Base-by-base conservation (phyloP, 2,329 filamentous ascomycete species). In the Colletotrichum orchidophilum region DNA sequence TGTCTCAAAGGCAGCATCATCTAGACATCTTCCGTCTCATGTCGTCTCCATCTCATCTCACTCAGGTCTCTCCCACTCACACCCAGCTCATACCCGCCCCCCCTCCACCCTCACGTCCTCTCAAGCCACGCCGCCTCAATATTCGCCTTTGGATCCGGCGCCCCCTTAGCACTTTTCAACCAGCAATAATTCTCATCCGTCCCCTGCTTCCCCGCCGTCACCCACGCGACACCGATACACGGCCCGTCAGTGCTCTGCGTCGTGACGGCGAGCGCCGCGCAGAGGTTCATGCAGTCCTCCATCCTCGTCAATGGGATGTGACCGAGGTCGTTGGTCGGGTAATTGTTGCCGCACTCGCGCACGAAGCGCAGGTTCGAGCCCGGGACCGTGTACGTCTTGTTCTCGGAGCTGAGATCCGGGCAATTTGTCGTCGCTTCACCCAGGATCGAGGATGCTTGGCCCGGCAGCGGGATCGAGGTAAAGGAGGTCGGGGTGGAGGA, bases 281-380 rank as follows among this genome's bases (percentile, higher is more conserved):
- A 77, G 24, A 76, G 69, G 39, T 63, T 58, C 12, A 77, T 63
- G 71, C 75, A 77, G 64, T 76, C 75, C 18, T 58, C 60, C 73
- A 77, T 77, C 27, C 63, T 62, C 4, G 72, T 35, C 58, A 74
- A 60, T 33, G 75, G 75, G n/a, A 76, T 61, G 6, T 57, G 12
- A 18, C 70, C 75, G 42, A 76, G 50, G 63, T 77, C 75, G 65
- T 66, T 68, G 42, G 39, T 46, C 0, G 71, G 39, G 33, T 71
- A 73, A 71, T 76, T 74, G 46, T 67, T 70, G 46, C 71, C 71
- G 46, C 75, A 77, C 24, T 66, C 59, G 3, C 73, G 71, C 33
- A 33, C 21, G 58, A 76, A 77, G 21, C 35, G 70, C 1, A 76
- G 69, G 29, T 68, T 67, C 11, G 75, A 74, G 18, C 72, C 73